phyloP scores from a whole-genome alignment of 2,329 filamentous ascomycete genomes.

The Aspergillus versicolor region DNA sequence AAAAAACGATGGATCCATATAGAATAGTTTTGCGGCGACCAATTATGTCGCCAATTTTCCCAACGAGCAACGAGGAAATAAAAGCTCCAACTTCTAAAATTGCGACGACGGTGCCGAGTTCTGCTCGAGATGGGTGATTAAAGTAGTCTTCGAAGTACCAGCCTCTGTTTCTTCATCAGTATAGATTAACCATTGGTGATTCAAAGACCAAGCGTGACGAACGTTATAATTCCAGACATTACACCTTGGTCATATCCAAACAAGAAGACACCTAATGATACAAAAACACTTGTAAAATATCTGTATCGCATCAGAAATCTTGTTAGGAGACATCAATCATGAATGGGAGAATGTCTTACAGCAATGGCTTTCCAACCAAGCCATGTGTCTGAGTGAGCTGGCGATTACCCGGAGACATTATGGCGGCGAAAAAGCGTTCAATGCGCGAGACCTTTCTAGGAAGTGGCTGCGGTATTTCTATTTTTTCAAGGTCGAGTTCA shows the following conservation, averaged over 20 bases:
- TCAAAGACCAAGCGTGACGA: slow-evolving; percentile 21
- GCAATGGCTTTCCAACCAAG: slow-evolving; percentile 89
- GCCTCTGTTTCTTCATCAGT: slow-evolving; percentile 57
- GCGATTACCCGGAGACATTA: slow-evolving; percentile 78
- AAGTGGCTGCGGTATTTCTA: slow-evolving; percentile 71
- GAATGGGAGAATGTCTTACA: slow-evolving; percentile 59
- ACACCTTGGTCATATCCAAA: slow-evolving; percentile 67
- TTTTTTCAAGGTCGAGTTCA: slow-evolving; percentile 36
- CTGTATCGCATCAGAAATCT: slow-evolving; percentile 48
- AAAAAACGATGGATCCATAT: slow-evolving; percentile 88
- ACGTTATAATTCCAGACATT: slow-evolving; percentile 71
- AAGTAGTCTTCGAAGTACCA: slow-evolving; percentile 90
- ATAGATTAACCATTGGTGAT: not conserved
- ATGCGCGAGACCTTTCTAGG: slow-evolving; percentile 63
- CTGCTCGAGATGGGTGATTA: slow-evolving; percentile 77
- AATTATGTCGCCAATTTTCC: slow-evolving; percentile 86
- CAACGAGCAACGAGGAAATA: slow-evolving; percentile 81
- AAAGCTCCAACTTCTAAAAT: slow-evolving; percentile 94
- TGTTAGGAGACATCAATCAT: slow-evolving; percentile 4
- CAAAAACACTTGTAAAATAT: slow-evolving; percentile 87
- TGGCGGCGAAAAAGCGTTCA: slow-evolving; percentile 71
- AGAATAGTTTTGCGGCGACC: slow-evolving; percentile 87
- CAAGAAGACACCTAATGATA: slow-evolving; percentile 63
- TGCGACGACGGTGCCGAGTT: slow-evolving; percentile 96
- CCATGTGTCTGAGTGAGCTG: slow-evolving; percentile 74